A percentile compares a stretch with the other conserved stretches of the same genome.
phyloP scores from a whole-genome alignment of 768 basidiomycete genomes.

The Russula vinacea region DNA sequence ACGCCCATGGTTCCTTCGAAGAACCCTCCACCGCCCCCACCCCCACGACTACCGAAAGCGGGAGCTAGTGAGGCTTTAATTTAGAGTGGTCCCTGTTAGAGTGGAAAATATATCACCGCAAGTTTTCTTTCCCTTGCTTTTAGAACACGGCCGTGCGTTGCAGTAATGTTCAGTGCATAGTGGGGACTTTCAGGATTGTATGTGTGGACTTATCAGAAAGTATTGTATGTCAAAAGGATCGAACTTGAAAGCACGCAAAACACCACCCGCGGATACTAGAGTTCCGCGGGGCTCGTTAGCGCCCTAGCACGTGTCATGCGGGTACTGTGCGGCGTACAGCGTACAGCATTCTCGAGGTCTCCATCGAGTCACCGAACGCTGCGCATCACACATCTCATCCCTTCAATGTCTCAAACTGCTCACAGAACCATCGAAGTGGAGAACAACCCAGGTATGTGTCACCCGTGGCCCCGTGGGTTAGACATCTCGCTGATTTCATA shows the following conservation, averaged over 20 bases:
- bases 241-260: not conserved
- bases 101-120: not conserved
- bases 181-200: not conserved
- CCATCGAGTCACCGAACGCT: too few relatives aligned
- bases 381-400: too few relatives aligned
- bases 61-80: conserved; percentile 17
- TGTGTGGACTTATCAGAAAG: not conserved
- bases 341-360: too few relatives aligned
- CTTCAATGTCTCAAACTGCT: too few relatives aligned
- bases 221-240: not conserved
- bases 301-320: too few relatives aligned
- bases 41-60: conserved; percentile 19
- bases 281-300: too few relatives aligned
- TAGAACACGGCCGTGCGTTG: not conserved
- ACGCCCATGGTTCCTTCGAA: conserved; percentile 55
- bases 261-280: too few relatives aligned
- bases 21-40: conserved; percentile 34
- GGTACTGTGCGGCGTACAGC: too few relatives aligned
- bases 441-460: too few relatives aligned
- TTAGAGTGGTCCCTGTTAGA: not conserved
- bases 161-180: not conserved
- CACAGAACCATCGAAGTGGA: too few relatives aligned
- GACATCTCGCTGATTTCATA: too few relatives aligned
- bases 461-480: too few relatives aligned
- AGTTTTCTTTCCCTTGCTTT: not conserved